Base-by-base conservation (phyloP, 2,329 filamentous ascomycete species). In the Colletotrichum sp. region DNA sequence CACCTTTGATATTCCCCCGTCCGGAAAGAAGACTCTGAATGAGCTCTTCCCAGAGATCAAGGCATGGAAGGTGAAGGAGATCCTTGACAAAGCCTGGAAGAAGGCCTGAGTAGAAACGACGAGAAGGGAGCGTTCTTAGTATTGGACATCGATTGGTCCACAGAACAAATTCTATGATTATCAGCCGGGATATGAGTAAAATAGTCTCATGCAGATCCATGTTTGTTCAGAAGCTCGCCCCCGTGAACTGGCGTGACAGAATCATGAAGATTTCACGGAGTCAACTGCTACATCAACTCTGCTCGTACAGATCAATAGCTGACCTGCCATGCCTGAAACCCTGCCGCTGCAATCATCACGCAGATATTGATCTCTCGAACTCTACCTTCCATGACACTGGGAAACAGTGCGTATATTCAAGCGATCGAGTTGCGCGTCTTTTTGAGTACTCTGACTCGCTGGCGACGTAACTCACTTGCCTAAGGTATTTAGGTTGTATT, bases 31-130 rank as follows among this genome's bases (percentile, higher is more conserved):
- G 71, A 57, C 79, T 60, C 16, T 86, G 70, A 75, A 75, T 10
- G 52, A 72, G 13, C 4, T 67, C 6, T 75, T 72, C 61, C 79
- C 80, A 0, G 77, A 80, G 1, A 79, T 83, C 67, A 79, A 82
- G 77, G 32, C 78, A 3, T 55, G 67, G 71, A 81, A 55, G 24
- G 78, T 80, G n/a, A 80, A 78, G 75, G 79, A 82, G 24, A 21
- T 81, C 26, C 36, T 82, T 0, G 80, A 72, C 0, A 63, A 78
- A 2, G 77, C 67, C 9, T 83, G 82, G 67, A 75, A 74, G 66
- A 74, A 74, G 67, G 52, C 52, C 8, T 68, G 12, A 68, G 13
- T 52, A 52, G 6, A 52, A 21, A 52, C 3, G 43, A 52, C 4
- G 43, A 52, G 43, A 24, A 4, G 1, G n/a, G 43, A 52, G 3